Base-by-base conservation (phyloP, 1,139 yeast genomes). In the Pichiaceae sp. region DNA sequence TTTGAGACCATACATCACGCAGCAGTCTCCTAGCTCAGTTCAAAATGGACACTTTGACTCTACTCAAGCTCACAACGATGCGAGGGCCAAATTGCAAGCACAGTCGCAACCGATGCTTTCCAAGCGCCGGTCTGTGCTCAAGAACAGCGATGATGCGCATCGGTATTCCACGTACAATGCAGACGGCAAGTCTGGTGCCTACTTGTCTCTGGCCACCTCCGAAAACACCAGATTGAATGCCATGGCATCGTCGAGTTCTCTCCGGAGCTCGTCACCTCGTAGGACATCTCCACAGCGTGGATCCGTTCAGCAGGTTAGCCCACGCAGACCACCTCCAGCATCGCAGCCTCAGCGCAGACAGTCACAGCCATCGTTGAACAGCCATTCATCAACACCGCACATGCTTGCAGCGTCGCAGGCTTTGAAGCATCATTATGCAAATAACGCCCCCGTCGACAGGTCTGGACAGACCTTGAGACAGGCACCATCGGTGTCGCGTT, bases 161-260 rank as follows among this genome's bases (percentile, higher is more conserved):
- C 45, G 34, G 40, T 53, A 35, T 32, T 41, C 35, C 31, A 41
- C 32, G 21, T 26, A 14, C 21, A 36, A 21, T 34, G 32, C 35
- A 8, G 38, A 48, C 37, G 50, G 45, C 38, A 51, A 55, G 5
- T 45, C 52, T 3, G 72, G 70, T 43, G 87, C 82, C 0, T 79
- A 80, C 47, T 55, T 79, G 34, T 76, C 85, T 0, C 59, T 79
- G 38, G 70, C 87, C 1, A 81, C 93, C 0, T 87, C 89, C 1
- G 87, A 81, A 52, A 81, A 81, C 54, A 81, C 93, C 0, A 66
- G 87, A 42, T 52, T 79, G 40, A 81, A 81, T 55, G 80, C 87
- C 1, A 72, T 75, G 53, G 54, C 75, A 33, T 66, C 78, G 5
- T 53, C 71, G 0, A 56, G 66, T 3, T 52, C 54, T 4, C 35